Conservation (phyloP, 208 protist genomes). For the Trypanosoma theileri region DNA sequence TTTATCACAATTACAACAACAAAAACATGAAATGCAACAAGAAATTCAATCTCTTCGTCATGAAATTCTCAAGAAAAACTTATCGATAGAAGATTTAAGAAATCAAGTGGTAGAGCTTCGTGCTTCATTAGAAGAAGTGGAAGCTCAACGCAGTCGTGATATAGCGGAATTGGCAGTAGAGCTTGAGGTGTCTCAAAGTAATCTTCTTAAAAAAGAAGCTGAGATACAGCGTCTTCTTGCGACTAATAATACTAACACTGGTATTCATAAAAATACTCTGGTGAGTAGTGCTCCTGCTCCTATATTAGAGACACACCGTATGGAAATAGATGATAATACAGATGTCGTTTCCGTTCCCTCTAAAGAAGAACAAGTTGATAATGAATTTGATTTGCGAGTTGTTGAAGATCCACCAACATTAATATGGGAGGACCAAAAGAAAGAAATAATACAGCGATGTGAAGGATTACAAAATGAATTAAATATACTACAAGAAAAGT, state of each 20-base stretch:
- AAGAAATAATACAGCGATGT: constrained; percentile 5
- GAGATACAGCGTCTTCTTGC: constrained; percentile 10
- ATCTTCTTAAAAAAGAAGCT: constrained; percentile 4
- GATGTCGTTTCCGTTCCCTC: background rate
- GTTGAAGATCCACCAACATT: background rate
- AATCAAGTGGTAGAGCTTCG: constrained; percentile 2
- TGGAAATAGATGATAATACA: background rate
- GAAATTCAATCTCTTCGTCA: constrained; percentile 5
- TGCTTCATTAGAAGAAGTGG: constrained; percentile 8
- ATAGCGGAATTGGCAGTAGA: constrained; percentile 9
- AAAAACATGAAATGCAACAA: constrained; percentile 9
- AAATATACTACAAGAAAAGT: background rate
- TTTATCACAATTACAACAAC: constrained; percentile 8
- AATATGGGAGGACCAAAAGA: constrained; percentile 12
- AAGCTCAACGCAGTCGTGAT: constrained; percentile 5
- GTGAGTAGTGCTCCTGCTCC: background rate
- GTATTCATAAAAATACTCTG: background rate
- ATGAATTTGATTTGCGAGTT: background rate
- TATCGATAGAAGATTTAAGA: background rate
- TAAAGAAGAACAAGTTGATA: background rate
- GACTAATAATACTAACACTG: background rate
- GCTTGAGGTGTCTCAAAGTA: constrained; percentile 9
- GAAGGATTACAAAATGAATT: constrained; percentile 8
- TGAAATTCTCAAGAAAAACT: background rate
- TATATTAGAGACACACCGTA: background rate